Base-by-base conservation (phyloP, 75 land plant genomes). In the Chamaecyparis obtusa region DNA sequence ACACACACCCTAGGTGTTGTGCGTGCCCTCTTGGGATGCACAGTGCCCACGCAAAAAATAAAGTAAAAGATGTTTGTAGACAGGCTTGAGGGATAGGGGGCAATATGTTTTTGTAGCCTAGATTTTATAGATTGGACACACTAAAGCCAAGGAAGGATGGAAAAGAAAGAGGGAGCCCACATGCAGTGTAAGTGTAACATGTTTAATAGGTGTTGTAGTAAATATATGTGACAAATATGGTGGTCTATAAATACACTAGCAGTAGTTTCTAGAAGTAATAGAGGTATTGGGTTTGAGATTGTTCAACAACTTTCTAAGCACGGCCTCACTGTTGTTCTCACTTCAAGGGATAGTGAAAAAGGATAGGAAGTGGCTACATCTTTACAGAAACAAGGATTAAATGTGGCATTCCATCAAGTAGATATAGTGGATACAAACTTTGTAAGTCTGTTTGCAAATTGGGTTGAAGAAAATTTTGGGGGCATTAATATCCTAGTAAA, bases 251-350 rank as follows among this genome's bases (percentile, higher is more conserved):
- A 96, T 17, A 96, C 96, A 24, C 87, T 96, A 15, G 98, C 98
- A 27, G 98, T 94, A 41, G 98, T 96, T 77, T 95, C 98, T 33
- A 96, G 98, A 55, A 91, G 90, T 84, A 95, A 91, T 86, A 91
- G 92, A 84, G 98, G 98, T 46, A 96, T 96, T 82, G 98, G 98
- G 15, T 90, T 88, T 51, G 98, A 95, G 89, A 93, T 95, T 84
- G 95, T 92, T 35, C 89, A 90, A n/a, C 93, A 94, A 77, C 91
- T 96, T 14, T 94, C 94, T 1, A 84, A 14, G 69, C 92, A 92
- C 83, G 98, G 97, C 32, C 44, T 96, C 84, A 89, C 91, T 7
- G 97, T 96, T 27, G 87, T 96, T 37, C 41, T 95, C 41, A 91
- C 97, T 21, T 89, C 98, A 54, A 90, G 99, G 56, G 92, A 95